Percentiles rank a stretch among this genome's conserved stretches.
Evolutionary conservation across 2,329 filamentous ascomycete species (phyloP).

Genomic region (Aspergillus felis): DNA sequence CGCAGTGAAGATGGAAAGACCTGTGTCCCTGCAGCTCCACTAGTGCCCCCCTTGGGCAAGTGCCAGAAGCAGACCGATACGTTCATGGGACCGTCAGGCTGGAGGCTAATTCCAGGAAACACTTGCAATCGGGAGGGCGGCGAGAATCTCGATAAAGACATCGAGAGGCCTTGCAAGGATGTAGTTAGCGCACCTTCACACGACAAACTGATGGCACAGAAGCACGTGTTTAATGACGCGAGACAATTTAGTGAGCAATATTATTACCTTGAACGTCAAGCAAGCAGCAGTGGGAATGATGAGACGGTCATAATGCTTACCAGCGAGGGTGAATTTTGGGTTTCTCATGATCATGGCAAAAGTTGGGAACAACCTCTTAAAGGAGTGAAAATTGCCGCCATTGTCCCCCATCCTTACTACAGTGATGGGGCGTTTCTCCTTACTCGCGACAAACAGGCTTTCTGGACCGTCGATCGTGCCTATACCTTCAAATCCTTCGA

Average conservation of each 20-base stretch:
- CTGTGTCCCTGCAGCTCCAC: slow-evolving; percentile 62
- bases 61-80: slow-evolving; percentile 70
- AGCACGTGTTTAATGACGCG: slow-evolving; percentile 58
- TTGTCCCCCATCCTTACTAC: slow-evolving; percentile 75
- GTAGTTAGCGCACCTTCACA: slow-evolving; percentile 50
- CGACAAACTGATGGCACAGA: slow-evolving; percentile 62
- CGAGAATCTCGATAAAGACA: slow-evolving; percentile 64
- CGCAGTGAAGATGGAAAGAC: slow-evolving; percentile 61
- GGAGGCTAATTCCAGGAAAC: slow-evolving; percentile 84
- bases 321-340: slow-evolving; percentile 59
- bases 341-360: slow-evolving; percentile 85
- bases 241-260: slow-evolving; percentile 49
- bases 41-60: slow-evolving; percentile 65
- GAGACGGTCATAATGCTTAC: slow-evolving; percentile 69
- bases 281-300: slow-evolving; percentile 59
- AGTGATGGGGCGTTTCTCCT: slow-evolving; percentile 86
- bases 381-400: slow-evolving; percentile 63
- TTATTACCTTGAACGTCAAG: slow-evolving; percentile 75
- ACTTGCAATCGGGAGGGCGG: slow-evolving; percentile 61
- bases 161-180: slow-evolving; percentile 74
- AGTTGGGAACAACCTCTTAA: slow-evolving; percentile 71
- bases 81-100: slow-evolving; percentile 84
- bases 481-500: slow-evolving; percentile 69
- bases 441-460: slow-evolving; percentile 63
- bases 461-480: slow-evolving; percentile 79